A percentile compares a stretch with the other conserved stretches of the same genome.
Evolutionary conservation across 1,284 basidiomycete genomes (phyloP).

Genomic region (Cutaneotrichosporon sp.): DNA sequence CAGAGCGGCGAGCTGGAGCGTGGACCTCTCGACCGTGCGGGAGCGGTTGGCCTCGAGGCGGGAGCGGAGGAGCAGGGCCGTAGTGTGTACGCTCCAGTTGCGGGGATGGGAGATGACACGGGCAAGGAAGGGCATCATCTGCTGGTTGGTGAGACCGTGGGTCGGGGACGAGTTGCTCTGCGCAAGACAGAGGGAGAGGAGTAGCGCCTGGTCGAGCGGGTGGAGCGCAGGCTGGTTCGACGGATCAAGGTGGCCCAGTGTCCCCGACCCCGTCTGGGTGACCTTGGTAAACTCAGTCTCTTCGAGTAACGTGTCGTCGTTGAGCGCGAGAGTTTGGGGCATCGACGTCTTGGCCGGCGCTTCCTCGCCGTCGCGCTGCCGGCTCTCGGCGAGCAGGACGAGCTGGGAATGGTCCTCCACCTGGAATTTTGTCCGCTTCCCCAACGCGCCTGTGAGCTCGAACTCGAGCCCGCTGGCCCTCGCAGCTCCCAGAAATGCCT

Average conservation of each 20-base stretch:
- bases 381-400: conserved; percentile 85
- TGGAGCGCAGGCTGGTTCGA: conserved; percentile 77
- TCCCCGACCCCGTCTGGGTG: conserved; percentile 45
- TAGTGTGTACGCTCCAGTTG: conserved; percentile 93
- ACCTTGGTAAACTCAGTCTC: conserved; percentile 75
- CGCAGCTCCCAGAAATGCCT: conserved; percentile 74
- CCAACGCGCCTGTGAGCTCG: conserved; percentile 87
- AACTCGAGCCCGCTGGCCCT: conserved; percentile 74
- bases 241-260: conserved; percentile 64
- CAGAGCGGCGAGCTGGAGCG: conserved; percentile 83
- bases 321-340: conserved; percentile 76
- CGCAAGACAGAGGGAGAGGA: conserved; percentile 82
- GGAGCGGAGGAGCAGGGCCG: conserved; percentile 83
- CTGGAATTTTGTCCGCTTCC: conserved; percentile 94
- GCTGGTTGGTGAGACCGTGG: conserved; percentile 79
- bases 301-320: conserved; percentile 96
- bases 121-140: conserved; percentile 82
- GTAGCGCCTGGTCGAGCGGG: conserved; percentile 84
- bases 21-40: conserved; percentile 82
- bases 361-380: conserved; percentile 50
- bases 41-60: conserved; percentile 79
- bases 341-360: conserved; percentile 39
- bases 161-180: conserved; percentile 79
- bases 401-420: conserved; percentile 79
- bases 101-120: conserved; percentile 78